phyloP scores from a whole-genome alignment of 2,329 filamentous ascomycete species.

The Aspergillus ochraceoroseus region DNA sequence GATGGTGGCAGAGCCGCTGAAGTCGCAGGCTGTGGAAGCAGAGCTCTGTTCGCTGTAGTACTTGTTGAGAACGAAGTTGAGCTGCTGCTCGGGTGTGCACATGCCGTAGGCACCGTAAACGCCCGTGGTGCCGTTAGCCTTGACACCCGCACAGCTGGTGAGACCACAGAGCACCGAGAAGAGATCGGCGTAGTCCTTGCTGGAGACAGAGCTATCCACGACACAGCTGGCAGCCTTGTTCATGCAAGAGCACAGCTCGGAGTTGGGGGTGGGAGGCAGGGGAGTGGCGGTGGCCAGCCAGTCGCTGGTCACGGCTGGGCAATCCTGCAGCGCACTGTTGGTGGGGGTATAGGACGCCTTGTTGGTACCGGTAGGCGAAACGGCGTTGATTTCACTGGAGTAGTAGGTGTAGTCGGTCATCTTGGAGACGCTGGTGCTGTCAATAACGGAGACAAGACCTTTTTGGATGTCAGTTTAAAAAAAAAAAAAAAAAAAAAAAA shows the following conservation, averaged over 20 bases:
- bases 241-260: slow-evolving; percentile 78
- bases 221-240: slow-evolving; percentile 64
- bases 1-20: slow-evolving; percentile 39
- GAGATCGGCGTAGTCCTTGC: slow-evolving; percentile 45
- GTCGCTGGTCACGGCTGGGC: slow-evolving; percentile 58
- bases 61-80: slow-evolving; percentile 43
- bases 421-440: slow-evolving; percentile 57
- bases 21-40: slow-evolving; percentile 40
- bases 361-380: slow-evolving; percentile 60
- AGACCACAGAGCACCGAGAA: slow-evolving; percentile 53
- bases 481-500: no score
- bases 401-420: slow-evolving; percentile 70
- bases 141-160: slow-evolving; percentile 40
- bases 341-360: slow-evolving; percentile 64
- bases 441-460: slow-evolving; percentile 55
- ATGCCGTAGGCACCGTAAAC: slow-evolving; percentile 46
- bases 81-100: slow-evolving; percentile 42
- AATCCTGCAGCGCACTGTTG: slow-evolving; percentile 64
- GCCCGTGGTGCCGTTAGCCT: slow-evolving; percentile 39
- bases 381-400: slow-evolving; percentile 61
- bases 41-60: slow-evolving; percentile 43
- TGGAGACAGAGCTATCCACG: slow-evolving; percentile 45
- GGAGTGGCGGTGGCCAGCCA: slow-evolving; percentile 62
- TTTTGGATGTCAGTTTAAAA: slow-evolving; percentile 1
- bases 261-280: slow-evolving; percentile 77